These are phyloP conservation scores for Friedmanniomyces simplex DNA, from an alignment of 495 filamentous ascomycete genomes.

Conservation along the genomic window DNA sequence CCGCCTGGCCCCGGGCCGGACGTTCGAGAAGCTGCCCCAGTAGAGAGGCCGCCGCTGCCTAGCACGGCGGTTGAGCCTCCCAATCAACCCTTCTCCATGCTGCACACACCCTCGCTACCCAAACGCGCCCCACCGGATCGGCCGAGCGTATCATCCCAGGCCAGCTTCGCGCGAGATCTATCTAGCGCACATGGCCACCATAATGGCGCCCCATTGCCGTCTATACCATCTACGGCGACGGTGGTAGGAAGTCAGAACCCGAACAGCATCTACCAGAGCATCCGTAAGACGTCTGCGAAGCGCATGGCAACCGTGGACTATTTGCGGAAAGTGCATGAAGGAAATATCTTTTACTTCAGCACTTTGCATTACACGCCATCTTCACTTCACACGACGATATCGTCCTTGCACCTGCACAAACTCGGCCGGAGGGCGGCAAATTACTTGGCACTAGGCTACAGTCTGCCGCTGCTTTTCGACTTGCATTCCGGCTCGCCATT, in stretches of 20 bases:
- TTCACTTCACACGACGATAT: conserved; percentile 60
- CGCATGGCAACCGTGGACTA: conserved; percentile 95
- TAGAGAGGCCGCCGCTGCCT: neutral
- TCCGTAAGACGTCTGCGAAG: conserved; percentile 82
- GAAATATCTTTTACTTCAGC: conserved; percentile 95
- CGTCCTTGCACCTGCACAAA: conserved; percentile 74
- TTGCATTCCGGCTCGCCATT: conserved; percentile 62
- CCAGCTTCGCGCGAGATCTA: conserved; percentile 9
- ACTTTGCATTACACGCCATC: conserved; percentile 80
- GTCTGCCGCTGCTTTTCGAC: conserved; percentile 79
- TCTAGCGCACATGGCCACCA: neutral
- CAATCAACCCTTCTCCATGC: conserved; percentile 2
- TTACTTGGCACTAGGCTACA: conserved; percentile 85
- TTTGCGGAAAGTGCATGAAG: conserved; percentile 70
- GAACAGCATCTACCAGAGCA: conserved; percentile 62
- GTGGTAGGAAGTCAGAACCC: conserved; percentile 46
- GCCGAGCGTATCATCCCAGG: conserved; percentile 4
- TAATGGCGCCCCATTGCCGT: neutral
- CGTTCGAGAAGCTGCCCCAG: neutral
- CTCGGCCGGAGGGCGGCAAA: conserved; percentile 80
- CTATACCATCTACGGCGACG: conserved; percentile 10
- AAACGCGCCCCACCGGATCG: conserved; percentile 7
- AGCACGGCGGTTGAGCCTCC: neutral
- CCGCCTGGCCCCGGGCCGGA: neutral
- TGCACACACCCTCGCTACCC: conserved; percentile 6